Evolutionary conservation across 768 basidiomycete species (phyloP).

Genomic region (Piloderma croceum): DNA sequence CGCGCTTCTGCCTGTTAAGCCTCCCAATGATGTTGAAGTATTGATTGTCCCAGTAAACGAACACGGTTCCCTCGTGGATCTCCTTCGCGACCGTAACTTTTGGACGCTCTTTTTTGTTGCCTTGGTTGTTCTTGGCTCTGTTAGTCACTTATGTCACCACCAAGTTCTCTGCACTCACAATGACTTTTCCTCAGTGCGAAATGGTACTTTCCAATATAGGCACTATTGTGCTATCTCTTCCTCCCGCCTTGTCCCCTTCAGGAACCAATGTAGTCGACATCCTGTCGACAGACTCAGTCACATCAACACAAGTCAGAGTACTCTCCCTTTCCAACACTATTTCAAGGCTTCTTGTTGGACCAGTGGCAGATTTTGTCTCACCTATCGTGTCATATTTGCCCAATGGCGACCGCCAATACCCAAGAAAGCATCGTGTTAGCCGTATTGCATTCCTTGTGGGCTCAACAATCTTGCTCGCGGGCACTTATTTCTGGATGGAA

Average conservation of each 20-base stretch:
- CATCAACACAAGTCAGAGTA: constrained; percentile 59
- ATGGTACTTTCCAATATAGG: constrained; percentile 85
- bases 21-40: constrained; percentile 8
- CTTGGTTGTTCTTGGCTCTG: constrained; percentile 58
- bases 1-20: constrained; percentile 22
- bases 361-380: constrained; percentile 67
- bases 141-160: constrained; percentile 32
- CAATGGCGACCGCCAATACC: constrained; percentile 29
- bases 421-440: constrained; percentile 52
- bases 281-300: constrained; percentile 23
- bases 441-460: constrained; percentile 55
- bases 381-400: constrained; percentile 48
- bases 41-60: constrained; percentile 20
- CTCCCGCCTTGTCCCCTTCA: not conserved
- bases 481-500: constrained; percentile 53
- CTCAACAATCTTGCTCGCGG: constrained; percentile 41
- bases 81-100: constrained; percentile 54
- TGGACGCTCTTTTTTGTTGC: constrained; percentile 56
- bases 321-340: constrained; percentile 68
- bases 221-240: constrained; percentile 13
- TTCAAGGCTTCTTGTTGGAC: constrained; percentile 62
- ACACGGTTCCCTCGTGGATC: constrained; percentile 31
- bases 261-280: not conserved
- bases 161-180: not conserved
- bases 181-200: constrained; percentile 44